phyloP scores from a whole-genome alignment of 1,139 yeast genomes.

The Nakaseomyces uthaithaninus region DNA sequence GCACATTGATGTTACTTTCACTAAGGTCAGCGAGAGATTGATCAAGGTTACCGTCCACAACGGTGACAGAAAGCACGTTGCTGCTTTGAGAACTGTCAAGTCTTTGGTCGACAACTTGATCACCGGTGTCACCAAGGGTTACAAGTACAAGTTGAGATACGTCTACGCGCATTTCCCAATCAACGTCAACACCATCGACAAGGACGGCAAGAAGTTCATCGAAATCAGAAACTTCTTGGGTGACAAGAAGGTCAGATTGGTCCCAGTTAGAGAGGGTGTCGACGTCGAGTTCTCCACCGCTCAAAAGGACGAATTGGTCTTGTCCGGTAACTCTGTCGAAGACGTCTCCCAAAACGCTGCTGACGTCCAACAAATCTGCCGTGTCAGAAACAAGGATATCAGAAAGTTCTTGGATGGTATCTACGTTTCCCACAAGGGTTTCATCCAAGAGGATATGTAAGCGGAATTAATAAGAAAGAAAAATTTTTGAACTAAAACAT shows the following conservation, averaged over 20 bases:
- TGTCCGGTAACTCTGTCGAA: constrained; percentile 95
- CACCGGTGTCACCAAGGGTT: constrained; percentile 99
- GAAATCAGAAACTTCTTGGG: constrained; percentile 99
- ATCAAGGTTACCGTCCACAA: constrained; percentile 91
- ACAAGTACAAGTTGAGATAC: constrained; percentile 99
- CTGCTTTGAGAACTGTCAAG: constrained; percentile 98
- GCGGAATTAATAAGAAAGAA: too few species aligned
- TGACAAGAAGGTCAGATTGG: constrained; percentile 91
- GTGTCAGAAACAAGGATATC: constrained; percentile 99
- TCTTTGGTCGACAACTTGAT: constrained; percentile 88
- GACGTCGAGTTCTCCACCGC: constrained; percentile 66
- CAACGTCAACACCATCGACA: constrained; percentile 81
- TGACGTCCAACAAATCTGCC: constrained; percentile 95
- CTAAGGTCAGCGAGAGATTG: constrained; percentile 60
- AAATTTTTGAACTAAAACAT: not conserved
- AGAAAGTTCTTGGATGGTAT: constrained; percentile 99
- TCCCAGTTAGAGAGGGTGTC: constrained; percentile 85
- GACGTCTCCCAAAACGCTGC: constrained; percentile 98
- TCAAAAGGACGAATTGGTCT: constrained; percentile 90
- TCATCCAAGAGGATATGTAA: constrained; percentile 46
- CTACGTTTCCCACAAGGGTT: constrained; percentile 96
- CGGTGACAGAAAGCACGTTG: constrained; percentile 99
- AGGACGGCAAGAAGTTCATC: constrained; percentile 65
- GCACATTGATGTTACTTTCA: constrained; percentile 92
- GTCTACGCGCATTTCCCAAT: constrained; percentile 99